Base-by-base conservation (phyloP, 148 eudicot genomes). In the Chenopodium formosanum region DNA sequence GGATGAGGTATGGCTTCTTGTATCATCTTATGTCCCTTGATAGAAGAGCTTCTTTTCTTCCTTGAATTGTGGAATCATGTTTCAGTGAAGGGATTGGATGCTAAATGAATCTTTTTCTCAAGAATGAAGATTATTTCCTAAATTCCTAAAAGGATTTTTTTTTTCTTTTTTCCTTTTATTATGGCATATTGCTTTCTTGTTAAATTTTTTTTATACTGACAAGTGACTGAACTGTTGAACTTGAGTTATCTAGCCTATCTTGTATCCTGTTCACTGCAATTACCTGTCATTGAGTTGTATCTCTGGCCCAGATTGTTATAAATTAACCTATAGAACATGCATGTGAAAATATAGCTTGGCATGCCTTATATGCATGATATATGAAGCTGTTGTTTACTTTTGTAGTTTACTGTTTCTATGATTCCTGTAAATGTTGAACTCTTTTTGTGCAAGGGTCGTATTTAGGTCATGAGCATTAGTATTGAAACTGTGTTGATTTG, bases 1-100 rank as follows among this genome's bases (percentile, higher is more conserved):
- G 27, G 99, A 95, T 88, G 99, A 95, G 98, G 99, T 94, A 95
- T 83, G 82, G 62, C 75, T 81, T 76, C 69, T 32, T 34, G 34
- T 79, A 31, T 17, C 1, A 48, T 34, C 29, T 50, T 40, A 29
- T 67, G 46, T 31, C 52, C 53, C 12, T 53, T 52, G 47, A 66
- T 34, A 3, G 6, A 46, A 31, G 14, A 23, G 0, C 19, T 31
- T 64, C 48, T 77, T 40, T 73, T 58, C 44, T 34, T 3, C 29
- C 27, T 53, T 25, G 60, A 32, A 19, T 64, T 64, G 25, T 44
- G 34, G 60, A 70, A 77, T 40, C 70, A 20, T 76, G 27, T 40
- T 67, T 19, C 65, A 77, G 50, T 37, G 40, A 37, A 37, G 5
- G 7, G 40, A 37, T 37, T 37, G 40, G 40, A 37, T 37, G 40